Base-by-base conservation (phyloP, 2,329 filamentous ascomycete genomes). In the Seiridium cupressi region DNA sequence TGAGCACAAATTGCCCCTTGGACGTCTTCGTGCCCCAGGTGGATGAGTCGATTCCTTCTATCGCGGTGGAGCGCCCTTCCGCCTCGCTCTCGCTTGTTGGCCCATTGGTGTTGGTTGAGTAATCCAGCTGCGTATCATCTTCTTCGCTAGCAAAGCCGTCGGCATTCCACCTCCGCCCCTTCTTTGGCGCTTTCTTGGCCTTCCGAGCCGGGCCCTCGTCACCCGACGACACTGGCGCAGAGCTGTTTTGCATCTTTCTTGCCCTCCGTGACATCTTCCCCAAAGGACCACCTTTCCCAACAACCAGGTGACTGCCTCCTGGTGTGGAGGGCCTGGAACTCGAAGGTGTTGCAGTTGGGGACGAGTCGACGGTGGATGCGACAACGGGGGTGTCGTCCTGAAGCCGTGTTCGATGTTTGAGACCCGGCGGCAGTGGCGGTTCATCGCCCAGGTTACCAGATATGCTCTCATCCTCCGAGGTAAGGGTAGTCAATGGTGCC, bases 1-100 rank as follows among this genome's bases (percentile, higher is more conserved):
- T 96, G 64, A 99, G 80, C 54, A 98, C 89, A 69, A 98, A 99
- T 71, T 97, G 91, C 56, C 95, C 95, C 77, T 94, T 93, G 57
- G 84, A 85, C 11, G 91, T 96, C 70, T 87, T 89, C 42, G 85
- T 91, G 42, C 95, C 95, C 92, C 93, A 97, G 1, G 91, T 88
- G 10, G 89, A 86, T 55, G 90, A 84, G 63, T 92, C 88, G 38
- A 97, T 87, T 47, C 86, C 84, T 68, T 96, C 91, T 3, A 96
- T 76, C 8, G 84, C 83, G 31, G 85, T 81, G 13, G 82, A 80
- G 54, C 84, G 82, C 44, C 78, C 81, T 26, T 72, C 72, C 1
- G 74, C 74, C 57, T 85, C 77, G 55, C 84, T 83, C 65, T 84
- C 84, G 56, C 78, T 83, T 46, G 78, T 79, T 32, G 76, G 71